phyloP scores from a whole-genome alignment of 805 yeast species.

The Saccharomycopsis sp. region DNA sequence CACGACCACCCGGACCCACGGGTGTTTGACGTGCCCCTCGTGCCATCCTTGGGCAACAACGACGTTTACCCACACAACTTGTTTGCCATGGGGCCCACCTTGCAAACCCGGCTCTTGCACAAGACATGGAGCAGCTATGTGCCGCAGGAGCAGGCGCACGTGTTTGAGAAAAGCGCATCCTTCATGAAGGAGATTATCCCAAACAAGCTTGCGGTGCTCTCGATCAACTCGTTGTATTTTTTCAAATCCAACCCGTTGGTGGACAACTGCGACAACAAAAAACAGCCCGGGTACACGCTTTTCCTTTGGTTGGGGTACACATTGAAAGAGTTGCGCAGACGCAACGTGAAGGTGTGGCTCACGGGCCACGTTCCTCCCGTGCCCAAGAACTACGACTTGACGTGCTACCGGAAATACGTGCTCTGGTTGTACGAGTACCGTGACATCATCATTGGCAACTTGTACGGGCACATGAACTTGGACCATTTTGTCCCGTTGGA shows the following conservation, averaged over 20 bases:
- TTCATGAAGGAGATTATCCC: conserved; percentile 75
- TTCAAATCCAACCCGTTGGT: conserved; percentile 74
- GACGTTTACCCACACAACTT: conserved; percentile 86
- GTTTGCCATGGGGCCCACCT: conserved; percentile 81
- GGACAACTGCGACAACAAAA: conserved; percentile 63
- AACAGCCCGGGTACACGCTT: conserved; percentile 73
- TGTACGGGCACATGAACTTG: conserved; percentile 84
- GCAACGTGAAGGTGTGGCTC: conserved; percentile 80
- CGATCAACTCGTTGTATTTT: conserved; percentile 68
- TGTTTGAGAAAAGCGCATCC: conserved; percentile 67
- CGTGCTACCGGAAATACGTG: conserved; percentile 66
- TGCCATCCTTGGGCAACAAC: conserved; percentile 77
- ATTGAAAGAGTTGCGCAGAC: conserved; percentile 58
- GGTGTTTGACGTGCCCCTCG: conserved; percentile 38
- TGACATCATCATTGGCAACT: conserved; percentile 74
- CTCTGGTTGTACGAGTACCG: conserved; percentile 80
- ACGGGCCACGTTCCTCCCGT: conserved; percentile 87
- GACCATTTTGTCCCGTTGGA: conserved; percentile 80
- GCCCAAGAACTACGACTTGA: conserved; percentile 62
- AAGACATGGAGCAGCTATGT: conserved; percentile 65
- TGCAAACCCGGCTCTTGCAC: conserved; percentile 71
- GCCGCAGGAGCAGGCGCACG: conserved; percentile 69
- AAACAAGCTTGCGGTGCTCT: conserved; percentile 62
- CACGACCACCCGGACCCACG: conserved; percentile 32
- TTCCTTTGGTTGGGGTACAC: conserved; percentile 72